Percentiles rank a stretch among this genome's conserved stretches.
These are phyloP conservation scores for Capronia epimyces DNA, from an alignment of 2,329 filamentous ascomycete species.

Conservation along the genomic window DNA sequence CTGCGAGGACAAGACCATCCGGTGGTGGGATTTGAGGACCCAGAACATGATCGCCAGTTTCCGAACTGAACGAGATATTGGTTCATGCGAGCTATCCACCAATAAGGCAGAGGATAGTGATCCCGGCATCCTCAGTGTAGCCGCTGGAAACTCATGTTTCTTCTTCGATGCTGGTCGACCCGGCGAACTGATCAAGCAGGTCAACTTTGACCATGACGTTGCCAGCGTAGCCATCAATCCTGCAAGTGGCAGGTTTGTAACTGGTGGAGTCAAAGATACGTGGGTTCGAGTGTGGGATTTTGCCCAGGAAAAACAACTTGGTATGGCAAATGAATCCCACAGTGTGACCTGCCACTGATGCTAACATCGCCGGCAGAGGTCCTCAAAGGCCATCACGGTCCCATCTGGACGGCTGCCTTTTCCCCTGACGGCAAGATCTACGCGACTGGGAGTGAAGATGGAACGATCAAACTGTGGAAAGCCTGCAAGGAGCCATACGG, in stretches of 20 bases:
- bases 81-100: conserved; percentile 82
- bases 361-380: conserved; percentile 56
- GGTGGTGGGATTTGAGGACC: conserved; percentile 87
- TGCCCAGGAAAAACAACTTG: conserved; percentile 73
- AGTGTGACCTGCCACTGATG: conserved; percentile 4
- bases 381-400: conserved; percentile 94
- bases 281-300: conserved; percentile 95
- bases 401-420: conserved; percentile 93
- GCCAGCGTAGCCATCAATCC: conserved; percentile 86
- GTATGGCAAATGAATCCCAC: conserved; percentile 41
- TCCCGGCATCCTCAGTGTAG: conserved; percentile 74
- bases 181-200: conserved; percentile 67
- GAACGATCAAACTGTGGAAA: conserved; percentile 90
- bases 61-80: conserved; percentile 75
- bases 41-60: conserved; percentile 70
- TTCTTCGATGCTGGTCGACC: conserved; percentile 77
- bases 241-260: conserved; percentile 74
- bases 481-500: conserved; percentile 61
- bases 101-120: conserved; percentile 59
- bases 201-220: conserved; percentile 75
- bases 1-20: conserved; percentile 79
- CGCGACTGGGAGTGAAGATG: conserved; percentile 92
- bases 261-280: conserved; percentile 84
- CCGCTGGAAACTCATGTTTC: conserved; percentile 89
- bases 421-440: conserved; percentile 94